phyloP scores from a whole-genome alignment of 805 yeast genomes.

The Lipomyces orientalis region DNA sequence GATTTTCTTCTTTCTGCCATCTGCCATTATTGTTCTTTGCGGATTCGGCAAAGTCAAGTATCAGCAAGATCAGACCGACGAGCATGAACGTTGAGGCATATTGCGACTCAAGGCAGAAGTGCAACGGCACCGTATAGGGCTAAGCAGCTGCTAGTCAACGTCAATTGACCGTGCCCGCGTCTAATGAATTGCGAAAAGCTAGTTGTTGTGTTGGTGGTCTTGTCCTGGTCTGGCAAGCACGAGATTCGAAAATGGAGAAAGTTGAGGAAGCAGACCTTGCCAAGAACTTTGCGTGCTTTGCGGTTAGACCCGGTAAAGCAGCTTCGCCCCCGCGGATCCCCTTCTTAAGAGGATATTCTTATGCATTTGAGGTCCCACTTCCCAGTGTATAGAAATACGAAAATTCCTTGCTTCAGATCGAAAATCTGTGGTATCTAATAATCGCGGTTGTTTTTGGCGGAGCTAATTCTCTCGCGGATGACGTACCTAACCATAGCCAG shows the following conservation, averaged over 20 bases:
- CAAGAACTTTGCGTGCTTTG: not conserved
- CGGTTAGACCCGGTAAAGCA: not conserved
- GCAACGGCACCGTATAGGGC: constrained; percentile 27
- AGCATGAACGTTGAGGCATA: constrained; percentile 4
- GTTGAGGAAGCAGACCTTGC: not conserved
- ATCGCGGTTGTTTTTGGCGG: not conserved
- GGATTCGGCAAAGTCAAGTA: constrained; percentile 13
- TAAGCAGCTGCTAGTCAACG: not conserved
- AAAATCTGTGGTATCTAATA: not conserved
- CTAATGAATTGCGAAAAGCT: not conserved
- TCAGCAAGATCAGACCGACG: constrained; percentile 17
- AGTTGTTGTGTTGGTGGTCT: not conserved
- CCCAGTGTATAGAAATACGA: too few relatives aligned
- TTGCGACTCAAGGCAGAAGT: constrained; percentile 16
- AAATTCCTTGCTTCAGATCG: too few relatives aligned
- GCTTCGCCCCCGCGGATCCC: too few relatives aligned
- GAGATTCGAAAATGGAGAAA: not conserved
- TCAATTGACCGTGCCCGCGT: not conserved
- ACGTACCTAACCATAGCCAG: not conserved
- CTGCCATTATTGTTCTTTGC: constrained; percentile 18
- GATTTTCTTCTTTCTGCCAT: constrained; percentile 10
- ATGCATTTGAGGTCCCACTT: too few relatives aligned
- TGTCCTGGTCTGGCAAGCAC: not conserved
- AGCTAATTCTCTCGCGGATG: not conserved
- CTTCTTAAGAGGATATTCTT: too few relatives aligned